Percentiles rank a stretch among this genome's conserved stretches.
These are phyloP conservation scores for Tylopilus orsonianus DNA, from an alignment of 1,284 basidiomycete genomes.

Conservation along the genomic window DNA sequence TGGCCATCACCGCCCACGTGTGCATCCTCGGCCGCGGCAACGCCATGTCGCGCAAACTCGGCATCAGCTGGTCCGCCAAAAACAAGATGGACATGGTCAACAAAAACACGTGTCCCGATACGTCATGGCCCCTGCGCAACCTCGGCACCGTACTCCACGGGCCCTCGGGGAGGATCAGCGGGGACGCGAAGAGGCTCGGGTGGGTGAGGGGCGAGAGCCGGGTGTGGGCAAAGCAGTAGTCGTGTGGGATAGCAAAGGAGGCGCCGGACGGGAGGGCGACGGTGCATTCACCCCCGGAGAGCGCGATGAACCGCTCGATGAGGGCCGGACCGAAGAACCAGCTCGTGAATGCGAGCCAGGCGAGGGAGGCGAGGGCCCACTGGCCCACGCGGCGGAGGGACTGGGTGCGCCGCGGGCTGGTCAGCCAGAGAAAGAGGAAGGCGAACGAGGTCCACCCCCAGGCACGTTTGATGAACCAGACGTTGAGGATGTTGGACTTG, in stretches of 20 bases:
- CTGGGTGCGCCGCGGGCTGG: conserved; percentile 47
- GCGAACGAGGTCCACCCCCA: conserved; percentile 88
- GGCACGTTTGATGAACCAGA: conserved; percentile 84
- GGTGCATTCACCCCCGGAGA: conserved; percentile 82
- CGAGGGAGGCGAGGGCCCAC: conserved; percentile 62
- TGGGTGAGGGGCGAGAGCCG: conserved; percentile 62
- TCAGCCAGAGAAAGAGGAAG: conserved; percentile 60
- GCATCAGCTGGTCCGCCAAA: conserved; percentile 71
- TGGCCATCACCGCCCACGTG: conserved; percentile 44
- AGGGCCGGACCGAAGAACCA: conserved; percentile 95
- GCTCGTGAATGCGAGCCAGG: conserved; percentile 77
- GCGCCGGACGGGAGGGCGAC: conserved; percentile 60
- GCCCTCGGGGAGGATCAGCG: conserved; percentile 37
- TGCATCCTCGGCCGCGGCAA: conserved; percentile 46
- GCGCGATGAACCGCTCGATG: conserved; percentile 71
- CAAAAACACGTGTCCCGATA: conserved; percentile 94
- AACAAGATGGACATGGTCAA: conserved; percentile 83
- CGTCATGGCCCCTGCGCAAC: conserved; percentile 83
- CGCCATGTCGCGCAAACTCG: conserved; percentile 40
- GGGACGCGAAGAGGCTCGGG: conserved; percentile 59
- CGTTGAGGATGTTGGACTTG: conserved; percentile 83
- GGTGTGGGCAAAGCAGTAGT: conserved; percentile 55
- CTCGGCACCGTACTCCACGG: conserved; percentile 53
- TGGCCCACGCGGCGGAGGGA: conserved; percentile 49
- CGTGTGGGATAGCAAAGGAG: conserved; percentile 51